Evolutionary conservation across 176 grass and related monocot genomes (phyloP).

Genomic region (Carex myosuroides): DNA sequence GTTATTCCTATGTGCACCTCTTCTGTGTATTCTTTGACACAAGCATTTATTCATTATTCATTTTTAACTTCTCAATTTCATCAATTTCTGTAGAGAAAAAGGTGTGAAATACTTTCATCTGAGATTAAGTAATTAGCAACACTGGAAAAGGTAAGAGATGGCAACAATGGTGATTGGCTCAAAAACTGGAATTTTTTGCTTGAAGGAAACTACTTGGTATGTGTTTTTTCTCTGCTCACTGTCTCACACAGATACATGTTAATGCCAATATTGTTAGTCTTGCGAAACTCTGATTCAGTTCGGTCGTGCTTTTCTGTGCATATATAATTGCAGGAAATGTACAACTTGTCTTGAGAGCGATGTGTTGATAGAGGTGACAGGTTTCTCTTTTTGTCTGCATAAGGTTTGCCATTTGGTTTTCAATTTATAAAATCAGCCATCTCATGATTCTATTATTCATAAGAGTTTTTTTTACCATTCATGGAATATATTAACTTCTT

Average conservation of each 20-base stretch:
- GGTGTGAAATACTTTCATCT: conserved; percentile 2
- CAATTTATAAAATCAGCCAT: neutral
- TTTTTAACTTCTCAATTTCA: neutral
- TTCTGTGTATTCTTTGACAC: neutral
- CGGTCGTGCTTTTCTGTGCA: neutral
- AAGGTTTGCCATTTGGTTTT: neutral
- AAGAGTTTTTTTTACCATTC: neutral
- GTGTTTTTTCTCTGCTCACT: neutral
- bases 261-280: neutral
- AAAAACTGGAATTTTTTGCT: conserved; percentile 7
- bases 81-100: neutral
- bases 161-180: neutral
- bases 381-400: conserved; percentile 18
- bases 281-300: neutral
- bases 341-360: conserved; percentile 1
- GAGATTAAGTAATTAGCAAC: neutral
- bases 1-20: neutral
- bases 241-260: neutral
- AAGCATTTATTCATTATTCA: neutral
- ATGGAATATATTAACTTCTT: neutral
- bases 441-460: neutral
- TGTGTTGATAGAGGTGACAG: conserved; percentile 7
- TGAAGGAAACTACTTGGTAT: conserved; percentile 19
- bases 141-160: neutral
- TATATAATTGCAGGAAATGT: conserved; percentile 14